Evolutionary conservation across 305 asterid species (phyloP), one percentile per base, ranked within the genome.

Genomic region (Petunia hybrid): DNA sequence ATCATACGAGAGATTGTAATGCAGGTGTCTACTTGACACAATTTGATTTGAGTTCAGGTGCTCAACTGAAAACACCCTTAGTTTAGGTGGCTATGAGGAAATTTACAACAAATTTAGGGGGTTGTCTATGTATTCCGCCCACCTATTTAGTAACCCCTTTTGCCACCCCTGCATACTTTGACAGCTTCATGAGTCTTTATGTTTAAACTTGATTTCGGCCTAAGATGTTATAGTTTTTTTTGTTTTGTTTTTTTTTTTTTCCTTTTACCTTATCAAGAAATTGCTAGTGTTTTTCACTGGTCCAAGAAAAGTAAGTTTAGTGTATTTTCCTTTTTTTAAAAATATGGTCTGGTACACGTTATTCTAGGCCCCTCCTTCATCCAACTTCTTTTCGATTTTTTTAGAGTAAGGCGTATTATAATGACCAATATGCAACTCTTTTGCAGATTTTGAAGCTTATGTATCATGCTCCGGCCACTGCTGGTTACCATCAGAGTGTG

Each of bases 381-480:
- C 36, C 36, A 22, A 69, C 9, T 69, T 16, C 31, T 22, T 74
- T 74, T 46, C 14, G 36, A 53, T 36, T 36, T 36, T 43, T 74
- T 42, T 13, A 16, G 55, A 6, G 75, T 67, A 41, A 4, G 2
- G 2, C 78, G 6, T 36, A 63, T 74, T 53, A 13, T 53, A 36
- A 51, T 74, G 78, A 73, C 64, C 51, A 51, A 3, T 36, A 13
- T 74, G 64, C 45, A 74, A 74, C 48, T 36, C 69, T 73, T 53
- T 78, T 78, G 88, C 90, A 95, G 99, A 91, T 96, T 36, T 84
- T 96, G 88, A 93, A 94, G 91, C 96, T 94, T 69, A 96, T 96
- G 98, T 96, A 94, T 88, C 90, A 92, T 48, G 94, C 98, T 81
- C 97, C 99, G 41, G 93, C 93, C 39, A 94, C 97, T 60, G 97